phyloP scores from a whole-genome alignment of 352 stramenopile genomes.

The Phytophthora pistaciae region DNA sequence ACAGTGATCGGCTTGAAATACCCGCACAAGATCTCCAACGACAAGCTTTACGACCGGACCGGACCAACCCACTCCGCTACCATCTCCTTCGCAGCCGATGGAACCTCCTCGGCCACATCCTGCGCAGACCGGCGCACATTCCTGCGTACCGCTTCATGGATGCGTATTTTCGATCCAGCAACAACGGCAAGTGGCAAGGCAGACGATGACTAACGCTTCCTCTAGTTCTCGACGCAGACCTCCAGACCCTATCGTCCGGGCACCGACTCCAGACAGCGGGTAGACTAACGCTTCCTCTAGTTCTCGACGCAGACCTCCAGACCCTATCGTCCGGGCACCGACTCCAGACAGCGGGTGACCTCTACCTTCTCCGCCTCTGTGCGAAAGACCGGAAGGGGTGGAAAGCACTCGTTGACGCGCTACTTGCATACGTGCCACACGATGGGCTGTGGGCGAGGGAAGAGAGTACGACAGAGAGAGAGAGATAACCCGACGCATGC shows the following conservation, averaged over 20 bases:
- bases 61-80: constrained; percentile 3
- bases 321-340: constrained; percentile 11
- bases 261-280: constrained; percentile 1
- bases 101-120: constrained; percentile 8
- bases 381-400: constrained; percentile 6
- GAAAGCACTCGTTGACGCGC: constrained; percentile 9
- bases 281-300: constrained; percentile 3
- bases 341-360: constrained; percentile 3
- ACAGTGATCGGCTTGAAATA: constrained; percentile 8
- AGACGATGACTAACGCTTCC: constrained; percentile 1
- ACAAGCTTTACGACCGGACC: constrained; percentile 19
- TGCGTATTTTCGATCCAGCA: background rate
- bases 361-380: constrained; percentile 12
- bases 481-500: constrained; percentile 22
- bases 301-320: constrained; percentile 17
- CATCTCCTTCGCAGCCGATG: constrained; percentile 10
- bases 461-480: constrained; percentile 15
- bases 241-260: constrained; percentile 14
- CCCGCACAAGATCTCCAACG: constrained; percentile 4
- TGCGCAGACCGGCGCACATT: constrained; percentile 6
- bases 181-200: background rate
- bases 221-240: constrained; percentile 16
- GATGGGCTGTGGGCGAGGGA: constrained; percentile 10
- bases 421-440: constrained; percentile 11
- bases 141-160: constrained; percentile 13